Evolutionary conservation across 176 grass and related monocot genomes (phyloP).

Genomic region (Juncus effusus): DNA sequence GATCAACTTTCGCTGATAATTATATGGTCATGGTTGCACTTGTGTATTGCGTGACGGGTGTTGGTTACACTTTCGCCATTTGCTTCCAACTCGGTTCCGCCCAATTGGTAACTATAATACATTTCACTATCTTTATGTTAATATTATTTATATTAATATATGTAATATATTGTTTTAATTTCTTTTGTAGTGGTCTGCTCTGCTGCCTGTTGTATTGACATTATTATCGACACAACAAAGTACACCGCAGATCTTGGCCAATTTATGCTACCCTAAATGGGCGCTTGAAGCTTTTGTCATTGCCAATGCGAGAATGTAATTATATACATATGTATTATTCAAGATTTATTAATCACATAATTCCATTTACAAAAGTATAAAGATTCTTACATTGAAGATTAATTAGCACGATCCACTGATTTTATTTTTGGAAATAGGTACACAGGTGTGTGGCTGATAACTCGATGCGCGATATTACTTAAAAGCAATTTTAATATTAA

Average conservation of each 20-base stretch:
- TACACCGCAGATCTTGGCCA: constrained; percentile 38
- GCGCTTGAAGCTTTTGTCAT: constrained; percentile 77
- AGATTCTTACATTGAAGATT: background rate
- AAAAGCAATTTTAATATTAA: constrained; percentile 52
- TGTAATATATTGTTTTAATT: background rate
- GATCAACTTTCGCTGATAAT: constrained; percentile 53
- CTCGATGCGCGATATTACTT: constrained; percentile 56
- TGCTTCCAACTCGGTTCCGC: constrained; percentile 71
- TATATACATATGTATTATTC: background rate
- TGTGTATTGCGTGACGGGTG: constrained; percentile 77
- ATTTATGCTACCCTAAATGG: constrained; percentile 76
- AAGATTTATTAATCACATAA: no score
- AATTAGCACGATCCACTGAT: background rate
- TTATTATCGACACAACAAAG: constrained; percentile 53
- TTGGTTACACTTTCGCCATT: constrained; percentile 78
- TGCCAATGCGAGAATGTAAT: constrained; percentile 57
- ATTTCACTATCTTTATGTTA: no score
- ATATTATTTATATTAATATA: no score
- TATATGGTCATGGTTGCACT: constrained; percentile 59
- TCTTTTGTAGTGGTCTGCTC: constrained; percentile 60
- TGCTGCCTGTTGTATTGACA: constrained; percentile 70
- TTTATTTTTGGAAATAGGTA: constrained; percentile 45
- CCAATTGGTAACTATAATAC: constrained; percentile 44
- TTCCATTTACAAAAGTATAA: no score
- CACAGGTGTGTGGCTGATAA: constrained; percentile 89